These are phyloP conservation scores for Cladosporium halotolerans DNA, from an alignment of 2,329 filamentous ascomycete genomes.

Conservation along the genomic window DNA sequence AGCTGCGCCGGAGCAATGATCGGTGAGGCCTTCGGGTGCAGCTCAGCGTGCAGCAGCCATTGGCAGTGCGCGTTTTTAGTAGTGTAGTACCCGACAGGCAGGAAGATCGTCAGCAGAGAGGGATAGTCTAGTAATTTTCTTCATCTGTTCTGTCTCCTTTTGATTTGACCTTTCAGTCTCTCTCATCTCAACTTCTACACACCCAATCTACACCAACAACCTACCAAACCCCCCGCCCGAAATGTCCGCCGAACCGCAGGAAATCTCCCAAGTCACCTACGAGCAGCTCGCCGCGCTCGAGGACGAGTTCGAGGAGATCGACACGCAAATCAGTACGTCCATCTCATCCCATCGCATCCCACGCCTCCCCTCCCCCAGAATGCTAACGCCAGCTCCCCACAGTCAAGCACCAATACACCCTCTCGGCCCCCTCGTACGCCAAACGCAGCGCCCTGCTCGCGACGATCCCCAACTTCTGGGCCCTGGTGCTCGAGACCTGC, in stretches of 20 bases:
- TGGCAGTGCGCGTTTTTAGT: neutral
- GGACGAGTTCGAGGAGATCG: slow-evolving; percentile 74
- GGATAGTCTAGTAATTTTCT: too few species aligned
- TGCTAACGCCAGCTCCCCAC: neutral
- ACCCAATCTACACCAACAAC: neutral
- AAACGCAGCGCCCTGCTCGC: slow-evolving; percentile 66
- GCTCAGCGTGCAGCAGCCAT: neutral
- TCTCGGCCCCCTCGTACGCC: slow-evolving; percentile 65
- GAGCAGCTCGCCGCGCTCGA: slow-evolving; percentile 75
- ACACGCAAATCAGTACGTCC: slow-evolving; percentile 72
- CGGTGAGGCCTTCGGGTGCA: neutral
- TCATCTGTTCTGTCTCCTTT: neutral
- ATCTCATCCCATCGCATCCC: neutral
- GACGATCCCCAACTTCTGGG: slow-evolving; percentile 85
- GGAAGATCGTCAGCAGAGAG: too few species aligned
- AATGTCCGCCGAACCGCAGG: slow-evolving; percentile 4
- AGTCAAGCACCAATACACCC: slow-evolving; percentile 50
- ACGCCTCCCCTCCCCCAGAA: too few species aligned
- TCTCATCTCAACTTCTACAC: neutral
- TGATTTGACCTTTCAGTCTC: neutral
- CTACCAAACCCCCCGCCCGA: neutral
- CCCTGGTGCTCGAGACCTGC: slow-evolving; percentile 82
- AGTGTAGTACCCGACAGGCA: too few species aligned
- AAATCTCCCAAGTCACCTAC: slow-evolving; percentile 47
- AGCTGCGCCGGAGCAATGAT: too few species aligned